Evolutionary conservation across 116 monocot species (phyloP), one percentile per base, ranked within the genome.

Genomic region (Iris pallida): DNA sequence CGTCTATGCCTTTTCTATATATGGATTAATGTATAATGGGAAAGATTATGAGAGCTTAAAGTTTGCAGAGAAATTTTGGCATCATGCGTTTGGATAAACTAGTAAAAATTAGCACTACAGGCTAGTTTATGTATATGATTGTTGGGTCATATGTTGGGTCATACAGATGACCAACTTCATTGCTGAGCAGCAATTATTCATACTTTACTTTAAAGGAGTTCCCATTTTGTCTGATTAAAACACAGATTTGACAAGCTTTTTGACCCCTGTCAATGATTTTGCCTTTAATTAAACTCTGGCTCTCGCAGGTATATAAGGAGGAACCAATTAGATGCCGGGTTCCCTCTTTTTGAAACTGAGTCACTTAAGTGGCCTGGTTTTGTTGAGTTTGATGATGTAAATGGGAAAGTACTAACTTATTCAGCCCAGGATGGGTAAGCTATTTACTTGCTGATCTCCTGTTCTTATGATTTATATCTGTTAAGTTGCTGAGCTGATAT

Each of bases 381-480:
- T 77, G 84, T 89, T 18, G 89, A 89, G 62, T 85, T 89, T 76
- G 84, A 81, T 71, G 88, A 85, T 77, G 85, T 85, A 42, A 85
- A 89, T 72, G 82, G 80, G 20, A 89, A 89, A 74, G 77, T 89
- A 51, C 76, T 89, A 8, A 85, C 82, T 7, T 84, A 76, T 74
- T 88, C 88, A 42, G 81, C 84, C 40, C 75, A 75, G 47, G 81
- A 88, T 61, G 75, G 83, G 88, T 88, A 74, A 54, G 78, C 51
- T n/a, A 41, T 17, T 16, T 57, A 1, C 57, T 57, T 11, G 52
- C 52, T 52, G 14, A 52, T 52, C 52, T 52, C 14, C 12, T 52
- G 52, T 11, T 8, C 14, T 52, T 52, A 14, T 52, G 14, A 52
- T 14, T 52, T 11, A 14, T 3, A 4, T 20, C 9, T 13, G 9